Conservation (phyloP, 2,329 filamentous ascomycete genomes). For the Fusarium sp. region DNA sequence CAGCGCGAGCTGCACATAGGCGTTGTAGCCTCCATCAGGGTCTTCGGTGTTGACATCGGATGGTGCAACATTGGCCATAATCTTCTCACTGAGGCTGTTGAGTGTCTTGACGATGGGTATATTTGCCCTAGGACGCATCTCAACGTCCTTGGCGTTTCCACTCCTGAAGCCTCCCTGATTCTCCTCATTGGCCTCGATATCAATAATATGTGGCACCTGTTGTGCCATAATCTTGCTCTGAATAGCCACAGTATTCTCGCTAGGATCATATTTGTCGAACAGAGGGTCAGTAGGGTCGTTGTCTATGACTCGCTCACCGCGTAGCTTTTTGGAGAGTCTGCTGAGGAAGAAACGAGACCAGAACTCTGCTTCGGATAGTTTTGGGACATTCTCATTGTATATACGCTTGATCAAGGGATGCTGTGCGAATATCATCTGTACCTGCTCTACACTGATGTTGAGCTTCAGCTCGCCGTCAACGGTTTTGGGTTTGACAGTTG, state of each 20-base stretch:
- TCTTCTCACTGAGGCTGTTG: constrained; percentile 92
- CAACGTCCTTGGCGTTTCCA: constrained; percentile 89
- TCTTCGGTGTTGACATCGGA: constrained; percentile 78
- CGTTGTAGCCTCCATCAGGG: constrained; percentile 74
- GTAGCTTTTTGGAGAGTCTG: constrained; percentile 89
- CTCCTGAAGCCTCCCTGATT: constrained; percentile 86
- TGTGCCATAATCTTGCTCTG: constrained; percentile 70
- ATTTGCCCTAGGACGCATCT: constrained; percentile 87
- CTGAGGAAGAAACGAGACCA: constrained; percentile 97
- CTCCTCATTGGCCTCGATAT: constrained; percentile 94
- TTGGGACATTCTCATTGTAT: constrained; percentile 94
- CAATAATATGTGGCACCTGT: constrained; percentile 88
- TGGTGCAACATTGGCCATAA: constrained; percentile 89
- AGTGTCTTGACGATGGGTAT: constrained; percentile 91
- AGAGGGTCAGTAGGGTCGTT: constrained; percentile 82
- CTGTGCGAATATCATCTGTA: constrained; percentile 92
- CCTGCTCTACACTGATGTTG: constrained; percentile 91
- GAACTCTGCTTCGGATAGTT: constrained; percentile 83
- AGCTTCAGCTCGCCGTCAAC: constrained; percentile 75
- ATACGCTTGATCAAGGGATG: constrained; percentile 91
- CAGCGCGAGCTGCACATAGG: constrained; percentile 81
- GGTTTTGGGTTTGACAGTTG: constrained; percentile 81
- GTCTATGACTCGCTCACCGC: constrained; percentile 88
- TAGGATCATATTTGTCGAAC: constrained; percentile 88
- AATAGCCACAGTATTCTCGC: constrained; percentile 72